Conservation (phyloP, 768 basidiomycete genomes). For the Amanita thiersii region DNA sequence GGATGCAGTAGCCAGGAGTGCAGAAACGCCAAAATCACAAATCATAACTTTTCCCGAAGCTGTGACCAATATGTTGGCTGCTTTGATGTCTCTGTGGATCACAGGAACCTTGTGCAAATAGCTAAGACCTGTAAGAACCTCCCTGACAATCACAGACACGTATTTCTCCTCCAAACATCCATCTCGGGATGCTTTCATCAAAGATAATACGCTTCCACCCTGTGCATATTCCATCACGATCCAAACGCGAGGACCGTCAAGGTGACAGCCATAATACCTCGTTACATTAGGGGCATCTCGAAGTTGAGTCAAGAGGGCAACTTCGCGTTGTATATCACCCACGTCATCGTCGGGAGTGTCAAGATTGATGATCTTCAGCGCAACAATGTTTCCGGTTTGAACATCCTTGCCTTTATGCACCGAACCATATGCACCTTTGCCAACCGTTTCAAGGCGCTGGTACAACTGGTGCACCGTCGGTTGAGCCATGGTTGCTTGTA, state of each 20-base stretch:
- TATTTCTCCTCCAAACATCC: slow-evolving; percentile 84
- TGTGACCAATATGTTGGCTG: slow-evolving; percentile 91
- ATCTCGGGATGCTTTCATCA: slow-evolving; percentile 82
- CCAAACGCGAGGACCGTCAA: slow-evolving; percentile 95
- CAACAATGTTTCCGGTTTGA: slow-evolving; percentile 80
- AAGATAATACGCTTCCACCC: slow-evolving; percentile 86
- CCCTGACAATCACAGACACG: slow-evolving; percentile 79
- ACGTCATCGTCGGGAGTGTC: slow-evolving; percentile 97
- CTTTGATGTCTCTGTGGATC: slow-evolving; percentile 97
- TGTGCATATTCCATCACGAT: slow-evolving; percentile 98
- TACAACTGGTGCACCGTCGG: slow-evolving; percentile 73
- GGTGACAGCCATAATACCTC: slow-evolving; percentile 92
- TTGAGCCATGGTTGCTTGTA: slow-evolving; percentile 38
- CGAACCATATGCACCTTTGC: slow-evolving; percentile 93
- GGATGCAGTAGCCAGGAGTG: slow-evolving; percentile 71
- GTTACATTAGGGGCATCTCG: slow-evolving; percentile 88
- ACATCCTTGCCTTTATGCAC: slow-evolving; percentile 89
- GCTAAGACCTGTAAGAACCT: slow-evolving; percentile 77
- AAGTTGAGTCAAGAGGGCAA: slow-evolving; percentile 84
- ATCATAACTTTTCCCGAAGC: slow-evolving; percentile 87
- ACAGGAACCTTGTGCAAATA: slow-evolving; percentile 92
- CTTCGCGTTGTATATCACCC: slow-evolving; percentile 92
- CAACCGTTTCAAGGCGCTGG: slow-evolving; percentile 83
- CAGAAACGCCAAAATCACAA: slow-evolving; percentile 98
- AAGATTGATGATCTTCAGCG: slow-evolving; percentile 97